phyloP scores from a whole-genome alignment of 2,329 filamentous ascomycete genomes.

The Rhytidhysteron rufulum region DNA sequence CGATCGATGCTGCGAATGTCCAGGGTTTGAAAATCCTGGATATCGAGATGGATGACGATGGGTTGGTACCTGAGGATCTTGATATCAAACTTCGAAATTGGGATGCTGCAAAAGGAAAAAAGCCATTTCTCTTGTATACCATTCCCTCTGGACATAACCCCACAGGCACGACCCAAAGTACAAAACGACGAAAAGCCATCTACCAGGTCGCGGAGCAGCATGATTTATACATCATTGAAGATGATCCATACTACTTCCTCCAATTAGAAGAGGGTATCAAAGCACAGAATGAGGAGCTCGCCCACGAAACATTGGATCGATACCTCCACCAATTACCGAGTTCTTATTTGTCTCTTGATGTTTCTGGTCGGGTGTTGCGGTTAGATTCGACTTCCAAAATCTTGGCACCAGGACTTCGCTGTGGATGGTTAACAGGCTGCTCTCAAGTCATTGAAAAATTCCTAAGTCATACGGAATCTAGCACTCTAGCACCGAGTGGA shows the following conservation, averaged over 20 bases:
- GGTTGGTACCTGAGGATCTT: constrained; percentile 20
- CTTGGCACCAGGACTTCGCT: constrained; percentile 26
- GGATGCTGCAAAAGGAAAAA: constrained; percentile 17
- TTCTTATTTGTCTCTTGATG: constrained; percentile 34
- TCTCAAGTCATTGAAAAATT: constrained; percentile 23
- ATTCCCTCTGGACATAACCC: constrained; percentile 29
- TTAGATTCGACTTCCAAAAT: constrained; percentile 31
- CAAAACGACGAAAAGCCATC: constrained; percentile 17
- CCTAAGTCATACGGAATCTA: constrained; percentile 17
- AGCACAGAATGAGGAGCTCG: not conserved
- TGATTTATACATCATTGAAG: constrained; percentile 26
- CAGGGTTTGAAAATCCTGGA: constrained; percentile 19
- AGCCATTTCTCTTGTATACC: constrained; percentile 24
- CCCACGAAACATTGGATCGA: not conserved
- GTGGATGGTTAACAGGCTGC: constrained; percentile 28
- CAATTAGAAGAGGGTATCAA: constrained; percentile 7
- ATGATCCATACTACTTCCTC: constrained; percentile 29
- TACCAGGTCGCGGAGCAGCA: constrained; percentile 21
- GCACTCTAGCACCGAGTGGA: constrained; percentile 17
- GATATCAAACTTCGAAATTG: constrained; percentile 18
- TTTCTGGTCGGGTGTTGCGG: constrained; percentile 26
- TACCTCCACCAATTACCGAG: constrained; percentile 12
- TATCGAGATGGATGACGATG: constrained; percentile 25
- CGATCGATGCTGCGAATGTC: constrained; percentile 19
- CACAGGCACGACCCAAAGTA: constrained; percentile 22